Evolutionary conservation across 2,329 filamentous ascomycete genomes (phyloP), one percentile per base, ranked within the genome.

Genomic region (Microsporum ferrugineum): DNA sequence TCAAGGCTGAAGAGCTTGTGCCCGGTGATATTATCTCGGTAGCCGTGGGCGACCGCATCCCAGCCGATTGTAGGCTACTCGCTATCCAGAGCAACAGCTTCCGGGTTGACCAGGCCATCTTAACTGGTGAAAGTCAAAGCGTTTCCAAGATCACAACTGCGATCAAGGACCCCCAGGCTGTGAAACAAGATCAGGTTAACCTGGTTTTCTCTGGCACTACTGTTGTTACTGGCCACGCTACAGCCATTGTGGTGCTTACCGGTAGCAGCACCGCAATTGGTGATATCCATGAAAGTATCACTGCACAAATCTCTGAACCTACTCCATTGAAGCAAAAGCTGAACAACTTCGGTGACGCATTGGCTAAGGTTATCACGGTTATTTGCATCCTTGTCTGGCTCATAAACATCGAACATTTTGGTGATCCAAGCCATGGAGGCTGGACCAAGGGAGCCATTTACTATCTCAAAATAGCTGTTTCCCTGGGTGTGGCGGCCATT

Each of bases 161-260:
- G 4, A 79, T 97, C 66, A 79, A 83, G 67, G 94, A 97, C 71
- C 78, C 82, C 53, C 86, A 88, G 76, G 91, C 92, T 51, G 95
- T 99, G 67, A 90, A 96, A 77, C 94, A 99, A 78, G 94, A 99
- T 73, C 94, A 97, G 78, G 78, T 88, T 78, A 99, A 99, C 75
- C 96, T 96, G 84, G 82, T 99, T 63, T 99, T 99, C 77, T 99
- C 95, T 0, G 95, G 95, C 69, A 99, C 95, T 4, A 97, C 94
- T 2, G 91, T 99, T 17, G 92, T 96, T 23, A 95, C 88, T 65
- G 94, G 94, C 64, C 89, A 92, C 73, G 95, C 94, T 58, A 91
- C 84, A 68, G 94, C 94, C 49, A 78, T 97, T 59, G 94, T 99
- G 31, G 91, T 91, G 64, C 76, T 95, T 71, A 99, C 94, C 17